Conservation (phyloP, 108 stramenopile species). For the Fragilaria radians region DNA sequence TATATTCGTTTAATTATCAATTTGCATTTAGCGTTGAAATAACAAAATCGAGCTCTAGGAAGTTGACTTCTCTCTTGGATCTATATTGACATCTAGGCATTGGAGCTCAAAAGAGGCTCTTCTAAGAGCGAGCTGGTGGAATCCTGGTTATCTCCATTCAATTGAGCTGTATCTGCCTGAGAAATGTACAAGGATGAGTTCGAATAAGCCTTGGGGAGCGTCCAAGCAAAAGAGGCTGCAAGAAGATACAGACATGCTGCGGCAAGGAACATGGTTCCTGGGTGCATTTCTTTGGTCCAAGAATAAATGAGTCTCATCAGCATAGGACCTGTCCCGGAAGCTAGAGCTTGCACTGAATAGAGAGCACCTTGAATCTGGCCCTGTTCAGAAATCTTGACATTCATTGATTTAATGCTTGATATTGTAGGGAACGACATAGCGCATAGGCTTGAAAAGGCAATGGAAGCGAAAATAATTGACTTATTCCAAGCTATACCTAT, state of each 20-base stretch:
- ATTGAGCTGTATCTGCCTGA: no score
- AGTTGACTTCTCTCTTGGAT: no score
- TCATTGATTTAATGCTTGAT: slow-evolving; percentile 79
- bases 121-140: no score
- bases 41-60: no score
- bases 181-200: slow-evolving; percentile 39
- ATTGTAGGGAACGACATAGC: slow-evolving; percentile 83
- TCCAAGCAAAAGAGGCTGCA: slow-evolving; percentile 45
- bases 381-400: slow-evolving; percentile 69
- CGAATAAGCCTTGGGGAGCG: slow-evolving; percentile 53
- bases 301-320: slow-evolving; percentile 51
- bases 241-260: slow-evolving; percentile 54
- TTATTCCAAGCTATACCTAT: slow-evolving; percentile 65
- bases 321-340: slow-evolving; percentile 67
- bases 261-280: slow-evolving; percentile 76
- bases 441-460: slow-evolving; percentile 36
- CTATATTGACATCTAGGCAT: no score
- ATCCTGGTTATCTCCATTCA: no score
- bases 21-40: no score
- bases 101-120: no score
- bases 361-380: slow-evolving; percentile 84
- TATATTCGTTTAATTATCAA: no score
- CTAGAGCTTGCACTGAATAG: slow-evolving; percentile 65
- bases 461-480: slow-evolving; percentile 48
- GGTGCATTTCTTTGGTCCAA: slow-evolving; percentile 35